Evolutionary conservation across 495 filamentous ascomycete species (phyloP).

Genomic region (Neurospora cerealis): DNA sequence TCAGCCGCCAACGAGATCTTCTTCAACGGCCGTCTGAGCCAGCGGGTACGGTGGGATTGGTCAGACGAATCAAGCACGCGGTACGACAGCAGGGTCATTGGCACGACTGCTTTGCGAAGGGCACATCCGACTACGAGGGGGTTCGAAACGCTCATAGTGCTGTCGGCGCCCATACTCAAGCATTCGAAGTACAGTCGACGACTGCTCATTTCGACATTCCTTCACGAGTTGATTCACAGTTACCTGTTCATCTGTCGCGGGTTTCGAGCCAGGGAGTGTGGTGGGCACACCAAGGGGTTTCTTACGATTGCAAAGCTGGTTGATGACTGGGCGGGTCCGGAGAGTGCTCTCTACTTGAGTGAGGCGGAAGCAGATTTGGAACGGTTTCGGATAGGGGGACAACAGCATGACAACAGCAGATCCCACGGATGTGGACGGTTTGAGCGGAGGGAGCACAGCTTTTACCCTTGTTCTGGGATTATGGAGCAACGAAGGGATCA

Average conservation of each 20-base stretch:
- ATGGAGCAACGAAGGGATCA: slow-evolving; percentile 7
- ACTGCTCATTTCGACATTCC: slow-evolving; percentile 45
- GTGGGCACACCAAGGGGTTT: slow-evolving; percentile 45
- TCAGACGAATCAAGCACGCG: slow-evolving; percentile 21
- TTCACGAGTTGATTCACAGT: slow-evolving; percentile 49
- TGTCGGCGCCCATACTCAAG: slow-evolving; percentile 40
- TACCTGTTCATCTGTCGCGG: slow-evolving; percentile 48
- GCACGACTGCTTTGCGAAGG: slow-evolving; percentile 41
- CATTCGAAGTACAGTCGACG: slow-evolving; percentile 36
- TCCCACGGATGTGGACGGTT: not conserved
- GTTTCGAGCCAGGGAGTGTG: slow-evolving; percentile 35
- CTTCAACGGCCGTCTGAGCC: slow-evolving; percentile 38
- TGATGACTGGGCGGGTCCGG: slow-evolving; percentile 41
- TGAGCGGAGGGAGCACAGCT: not conserved
- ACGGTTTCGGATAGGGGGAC: slow-evolving; percentile 22
- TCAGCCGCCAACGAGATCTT: slow-evolving; percentile 43
- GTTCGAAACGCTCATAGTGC: slow-evolving; percentile 45
- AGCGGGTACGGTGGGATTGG: slow-evolving; percentile 46
- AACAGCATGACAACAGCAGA: not conserved
- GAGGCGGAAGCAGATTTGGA: slow-evolving; percentile 45
- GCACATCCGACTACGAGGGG: slow-evolving; percentile 25
- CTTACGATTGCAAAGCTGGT: slow-evolving; percentile 38
- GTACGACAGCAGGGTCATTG: slow-evolving; percentile 37
- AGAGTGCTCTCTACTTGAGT: slow-evolving; percentile 34
- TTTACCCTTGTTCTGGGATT: slow-evolving; percentile 20